phyloP scores from a whole-genome alignment of 768 basidiomycete genomes.

The Lactarius sanguifluus region DNA sequence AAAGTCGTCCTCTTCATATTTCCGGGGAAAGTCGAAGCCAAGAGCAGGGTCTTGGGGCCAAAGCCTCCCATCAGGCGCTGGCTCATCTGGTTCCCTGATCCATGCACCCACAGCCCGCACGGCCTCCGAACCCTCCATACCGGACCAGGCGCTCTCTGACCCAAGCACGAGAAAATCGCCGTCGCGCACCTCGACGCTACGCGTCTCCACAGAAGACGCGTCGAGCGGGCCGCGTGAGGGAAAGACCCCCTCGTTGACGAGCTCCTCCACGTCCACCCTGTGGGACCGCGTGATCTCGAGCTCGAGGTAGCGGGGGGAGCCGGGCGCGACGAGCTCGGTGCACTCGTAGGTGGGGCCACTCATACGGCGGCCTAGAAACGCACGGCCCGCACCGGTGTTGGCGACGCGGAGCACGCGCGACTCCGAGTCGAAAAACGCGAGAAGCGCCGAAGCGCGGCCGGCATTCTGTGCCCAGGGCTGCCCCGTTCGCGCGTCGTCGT shows the following conservation, averaged over 20 bases:
- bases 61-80: not conserved
- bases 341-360: not conserved
- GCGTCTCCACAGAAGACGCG: conserved; percentile 2
- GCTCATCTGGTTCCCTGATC: conserved; percentile 13
- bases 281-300: not conserved
- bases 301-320: not conserved
- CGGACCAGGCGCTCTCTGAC: not conserved
- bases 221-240: not conserved
- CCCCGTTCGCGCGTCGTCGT: conserved; percentile 1
- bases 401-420: conserved; percentile 14
- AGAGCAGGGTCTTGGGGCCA: not conserved
- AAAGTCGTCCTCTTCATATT: not conserved
- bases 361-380: conserved; percentile 16
- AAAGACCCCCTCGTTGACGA: not conserved
- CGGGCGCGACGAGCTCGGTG: not conserved
- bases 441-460: conserved; percentile 4
- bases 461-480: not conserved
- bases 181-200: conserved; percentile 14
- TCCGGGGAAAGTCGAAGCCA: not conserved
- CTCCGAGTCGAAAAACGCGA: conserved; percentile 20
- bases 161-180: conserved; percentile 22
- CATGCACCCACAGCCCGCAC: conserved; percentile 14
- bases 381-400: conserved; percentile 5
- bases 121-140: conserved; percentile 7
- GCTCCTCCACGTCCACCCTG: conserved; percentile 12